These are phyloP conservation scores for Exophiala phaeomuriformis DNA, from an alignment of 2,329 filamentous ascomycete genomes.

Conservation along the genomic window DNA sequence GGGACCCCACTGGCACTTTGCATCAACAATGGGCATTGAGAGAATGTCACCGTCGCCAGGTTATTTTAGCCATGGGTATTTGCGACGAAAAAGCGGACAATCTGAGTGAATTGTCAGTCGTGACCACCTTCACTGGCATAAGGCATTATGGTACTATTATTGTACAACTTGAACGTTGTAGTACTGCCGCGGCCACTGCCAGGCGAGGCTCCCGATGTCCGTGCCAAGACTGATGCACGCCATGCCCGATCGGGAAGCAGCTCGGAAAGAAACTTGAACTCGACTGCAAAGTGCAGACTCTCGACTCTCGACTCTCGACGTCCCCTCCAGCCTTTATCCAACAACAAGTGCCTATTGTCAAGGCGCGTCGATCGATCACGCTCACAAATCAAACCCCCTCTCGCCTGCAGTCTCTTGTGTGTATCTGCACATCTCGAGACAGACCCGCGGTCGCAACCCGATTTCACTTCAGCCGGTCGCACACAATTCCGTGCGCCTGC, in stretches of 20 bases:
- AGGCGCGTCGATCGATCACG: neutral
- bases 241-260: slow-evolving; percentile 7
- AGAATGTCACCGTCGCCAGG: too few species aligned
- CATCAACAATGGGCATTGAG: too few species aligned
- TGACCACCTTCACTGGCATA: too few species aligned
- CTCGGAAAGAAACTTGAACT: slow-evolving; percentile 4
- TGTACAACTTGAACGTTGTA: too few species aligned
- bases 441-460: neutral
- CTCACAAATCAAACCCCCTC: neutral
- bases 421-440: slow-evolving; percentile 4
- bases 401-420: slow-evolving; percentile 1
- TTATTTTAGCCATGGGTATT: neutral
- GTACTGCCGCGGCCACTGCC: too few species aligned
- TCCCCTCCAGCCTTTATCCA: neutral
- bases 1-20: too few species aligned
- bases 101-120: too few species aligned
- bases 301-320: neutral
- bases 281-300: slow-evolving; percentile 1
- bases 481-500: slow-evolving; percentile 15
- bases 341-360: neutral
- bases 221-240: slow-evolving; percentile 2
- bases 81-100: neutral
- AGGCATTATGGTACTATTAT: too few species aligned
- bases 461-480: slow-evolving; percentile 4
- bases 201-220: neutral